Evolutionary conservation across 2,329 filamentous ascomycete genomes (phyloP).

Genomic region (Shiraia sp.): DNA sequence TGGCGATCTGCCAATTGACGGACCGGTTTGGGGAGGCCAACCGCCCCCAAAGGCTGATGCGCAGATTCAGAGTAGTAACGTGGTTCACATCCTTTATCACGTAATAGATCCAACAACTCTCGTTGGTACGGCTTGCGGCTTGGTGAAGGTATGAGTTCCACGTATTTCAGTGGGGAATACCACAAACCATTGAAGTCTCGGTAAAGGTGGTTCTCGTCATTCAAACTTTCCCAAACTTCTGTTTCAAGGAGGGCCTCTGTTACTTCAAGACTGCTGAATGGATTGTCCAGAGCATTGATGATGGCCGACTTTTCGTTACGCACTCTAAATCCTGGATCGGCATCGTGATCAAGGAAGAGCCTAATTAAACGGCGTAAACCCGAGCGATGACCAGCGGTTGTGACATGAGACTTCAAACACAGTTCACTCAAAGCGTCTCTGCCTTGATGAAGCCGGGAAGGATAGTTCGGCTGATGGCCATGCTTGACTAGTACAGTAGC

Average conservation of each 20-base stretch:
- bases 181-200: slow-evolving; percentile 53
- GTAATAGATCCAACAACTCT: slow-evolving; percentile 33
- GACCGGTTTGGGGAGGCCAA: slow-evolving; percentile 37
- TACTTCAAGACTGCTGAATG: slow-evolving; percentile 58
- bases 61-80: slow-evolving; percentile 42
- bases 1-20: slow-evolving; percentile 34
- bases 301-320: slow-evolving; percentile 62
- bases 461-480: slow-evolving; percentile 67
- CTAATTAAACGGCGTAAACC: slow-evolving; percentile 53
- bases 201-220: slow-evolving; percentile 58
- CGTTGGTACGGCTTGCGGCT: slow-evolving; percentile 21
- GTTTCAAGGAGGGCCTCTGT: slow-evolving; percentile 64
- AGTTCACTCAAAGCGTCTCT: slow-evolving; percentile 67
- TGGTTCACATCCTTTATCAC: slow-evolving; percentile 38
- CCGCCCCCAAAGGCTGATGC: slow-evolving; percentile 42
- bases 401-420: slow-evolving; percentile 60
- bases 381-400: slow-evolving; percentile 36
- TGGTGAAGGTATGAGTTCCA: slow-evolving; percentile 40
- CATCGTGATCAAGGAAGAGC: slow-evolving; percentile 60
- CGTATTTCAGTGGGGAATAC: slow-evolving; percentile 69
- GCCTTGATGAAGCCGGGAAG: slow-evolving; percentile 64
- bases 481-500: slow-evolving; percentile 62
- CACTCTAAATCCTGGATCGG: slow-evolving; percentile 60
- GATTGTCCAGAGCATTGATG: slow-evolving; percentile 62
- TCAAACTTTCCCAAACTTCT: slow-evolving; percentile 67